Conservation (phyloP, 306 rosid genomes). For the Spatholobus suberectus region DNA sequence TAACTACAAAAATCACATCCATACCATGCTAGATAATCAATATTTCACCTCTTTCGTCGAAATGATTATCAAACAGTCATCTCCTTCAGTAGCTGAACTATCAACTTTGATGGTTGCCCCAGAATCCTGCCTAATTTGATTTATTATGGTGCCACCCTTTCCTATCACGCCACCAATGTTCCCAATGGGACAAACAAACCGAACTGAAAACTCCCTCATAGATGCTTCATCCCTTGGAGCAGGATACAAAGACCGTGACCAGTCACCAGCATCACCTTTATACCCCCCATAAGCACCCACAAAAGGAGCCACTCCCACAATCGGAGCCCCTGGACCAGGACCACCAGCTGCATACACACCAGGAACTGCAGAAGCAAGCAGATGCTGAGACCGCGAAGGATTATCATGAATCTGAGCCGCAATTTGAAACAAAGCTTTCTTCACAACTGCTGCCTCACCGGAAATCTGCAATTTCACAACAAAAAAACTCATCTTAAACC, state of each 20-base stretch:
- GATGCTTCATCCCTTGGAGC: conserved; percentile 88
- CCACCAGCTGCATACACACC: conserved; percentile 62
- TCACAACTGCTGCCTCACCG: conserved; percentile 79
- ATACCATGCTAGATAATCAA: conserved; percentile 12
- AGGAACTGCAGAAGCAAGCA: conserved; percentile 72
- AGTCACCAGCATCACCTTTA: conserved; percentile 82
- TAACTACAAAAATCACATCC: neutral
- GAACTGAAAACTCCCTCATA: conserved; percentile 78
- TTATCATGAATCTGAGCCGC: conserved; percentile 86
- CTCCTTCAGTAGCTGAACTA: conserved; percentile 91
- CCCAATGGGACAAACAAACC: conserved; percentile 81
- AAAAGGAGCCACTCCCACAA: conserved; percentile 82
- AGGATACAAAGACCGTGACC: conserved; percentile 85
- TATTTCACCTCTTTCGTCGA: conserved; percentile 86
- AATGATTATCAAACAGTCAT: conserved; percentile 82
- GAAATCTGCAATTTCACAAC: conserved; percentile 61
- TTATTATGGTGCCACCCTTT: conserved; percentile 90
- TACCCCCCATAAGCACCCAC: conserved; percentile 86
- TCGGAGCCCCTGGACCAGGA: conserved; percentile 69
- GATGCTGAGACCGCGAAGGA: conserved; percentile 88
- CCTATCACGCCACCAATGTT: conserved; percentile 98
- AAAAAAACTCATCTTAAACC: neutral
- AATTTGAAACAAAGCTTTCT: conserved; percentile 79
- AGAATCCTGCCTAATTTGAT: conserved; percentile 97
- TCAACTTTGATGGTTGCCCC: conserved; percentile 93